phyloP scores from a whole-genome alignment of 192 early-diverging fungal genomes.

The Jimgerdemannia lactiflua region DNA sequence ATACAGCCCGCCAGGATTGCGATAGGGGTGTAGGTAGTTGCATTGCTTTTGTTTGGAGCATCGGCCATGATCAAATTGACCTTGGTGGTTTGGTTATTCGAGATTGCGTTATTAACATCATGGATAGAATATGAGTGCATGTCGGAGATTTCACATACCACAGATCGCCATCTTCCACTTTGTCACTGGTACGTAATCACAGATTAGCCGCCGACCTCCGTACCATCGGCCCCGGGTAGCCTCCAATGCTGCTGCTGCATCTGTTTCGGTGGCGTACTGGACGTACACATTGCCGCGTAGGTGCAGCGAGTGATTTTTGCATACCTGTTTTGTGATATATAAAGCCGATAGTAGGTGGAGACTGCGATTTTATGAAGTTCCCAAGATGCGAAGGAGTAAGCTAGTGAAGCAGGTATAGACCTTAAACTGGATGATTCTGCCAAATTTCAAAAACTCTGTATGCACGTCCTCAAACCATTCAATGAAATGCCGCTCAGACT shows the following conservation, averaged over 20 bases:
- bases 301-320: constrained; percentile 36
- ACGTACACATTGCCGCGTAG: constrained; percentile 46
- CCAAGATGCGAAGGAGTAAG: too few species aligned
- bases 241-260: constrained; percentile 28
- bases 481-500: constrained; percentile 31
- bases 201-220: constrained; percentile 31
- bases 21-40: constrained; percentile 40
- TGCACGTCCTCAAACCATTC: constrained; percentile 44
- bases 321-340: constrained; percentile 16
- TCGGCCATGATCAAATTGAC: not conserved
- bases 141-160: constrained; percentile 17
- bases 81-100: not conserved
- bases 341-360: not conserved
- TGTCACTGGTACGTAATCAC: constrained; percentile 33
- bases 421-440: constrained; percentile 41
- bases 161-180: constrained; percentile 46
- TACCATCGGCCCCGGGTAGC: constrained; percentile 36
- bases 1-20: constrained; percentile 35
- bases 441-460: constrained; percentile 28
- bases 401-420: not conserved
- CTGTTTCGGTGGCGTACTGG: constrained; percentile 37
- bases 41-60: constrained; percentile 39
- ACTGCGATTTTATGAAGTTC: not conserved
- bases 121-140: too few species aligned
- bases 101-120: too few species aligned